phyloP scores from a whole-genome alignment of 108 stramenopile species.

The Aureococcus anophagefferens region DNA sequence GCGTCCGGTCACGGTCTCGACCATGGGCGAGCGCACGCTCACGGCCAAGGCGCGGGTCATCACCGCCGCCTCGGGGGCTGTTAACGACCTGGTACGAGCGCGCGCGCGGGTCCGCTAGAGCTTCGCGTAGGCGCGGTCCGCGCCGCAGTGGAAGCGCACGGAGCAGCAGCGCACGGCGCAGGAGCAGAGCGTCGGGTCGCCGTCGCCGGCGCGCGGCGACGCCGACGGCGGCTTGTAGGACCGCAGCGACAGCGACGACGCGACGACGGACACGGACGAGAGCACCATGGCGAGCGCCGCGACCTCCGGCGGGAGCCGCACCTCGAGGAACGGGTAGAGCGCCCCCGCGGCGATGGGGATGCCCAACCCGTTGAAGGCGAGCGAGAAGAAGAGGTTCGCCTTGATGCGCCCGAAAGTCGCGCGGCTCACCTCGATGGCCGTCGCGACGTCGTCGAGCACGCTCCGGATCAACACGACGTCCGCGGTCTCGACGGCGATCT shows the following conservation, averaged over 20 bases:
- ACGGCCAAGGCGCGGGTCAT: no score
- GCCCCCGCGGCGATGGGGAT: constrained; percentile 92
- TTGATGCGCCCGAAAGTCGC: constrained; percentile 77
- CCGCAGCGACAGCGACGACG: neutral
- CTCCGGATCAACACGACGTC: constrained; percentile 47
- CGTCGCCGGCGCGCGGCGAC: no score
- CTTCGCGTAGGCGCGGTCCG: no score
- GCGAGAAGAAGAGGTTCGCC: constrained; percentile 76
- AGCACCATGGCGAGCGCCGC: constrained; percentile 89
- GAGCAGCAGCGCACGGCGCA: no score
- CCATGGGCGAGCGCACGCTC: no score
- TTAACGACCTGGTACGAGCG: no score
- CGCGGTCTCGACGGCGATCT: constrained; percentile 88
- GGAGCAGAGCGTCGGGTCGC: no score
- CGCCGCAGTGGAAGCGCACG: no score
- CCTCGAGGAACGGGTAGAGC: constrained; percentile 67
- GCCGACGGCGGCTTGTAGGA: no score
- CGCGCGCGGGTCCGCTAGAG: no score
- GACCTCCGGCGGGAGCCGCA: constrained; percentile 75
- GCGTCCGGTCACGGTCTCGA: no score
- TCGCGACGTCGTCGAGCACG: constrained; percentile 32
- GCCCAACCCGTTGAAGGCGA: constrained; percentile 84
- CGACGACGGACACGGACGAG: constrained; percentile 53
- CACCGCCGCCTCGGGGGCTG: no score
- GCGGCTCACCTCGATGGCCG: constrained; percentile 38